These are phyloP conservation scores for Taxillus chinensis DNA, from an alignment of 164 flowering plant genomes.

Conservation along the genomic window DNA sequence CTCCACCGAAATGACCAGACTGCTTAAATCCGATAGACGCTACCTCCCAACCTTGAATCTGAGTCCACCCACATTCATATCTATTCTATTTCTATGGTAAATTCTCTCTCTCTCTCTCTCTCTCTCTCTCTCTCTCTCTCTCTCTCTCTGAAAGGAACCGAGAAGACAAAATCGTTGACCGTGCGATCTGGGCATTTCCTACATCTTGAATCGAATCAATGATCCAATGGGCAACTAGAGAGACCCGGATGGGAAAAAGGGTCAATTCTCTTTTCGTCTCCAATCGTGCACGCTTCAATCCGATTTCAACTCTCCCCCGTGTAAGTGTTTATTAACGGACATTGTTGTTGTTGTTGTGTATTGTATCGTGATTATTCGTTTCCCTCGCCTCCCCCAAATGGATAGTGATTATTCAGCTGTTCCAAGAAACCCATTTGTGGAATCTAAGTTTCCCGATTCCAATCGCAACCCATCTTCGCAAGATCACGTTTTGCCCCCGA, in stretches of 20 bases:
- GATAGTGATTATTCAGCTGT: conserved; percentile 46
- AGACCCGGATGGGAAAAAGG: too few species aligned
- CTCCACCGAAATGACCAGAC: too few species aligned
- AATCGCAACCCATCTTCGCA: conserved; percentile 1
- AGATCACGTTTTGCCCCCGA: neutral
- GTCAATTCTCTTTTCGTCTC: neutral
- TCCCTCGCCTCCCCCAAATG: conserved; percentile 20
- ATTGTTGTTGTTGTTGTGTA: neutral
- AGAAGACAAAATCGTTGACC: neutral
- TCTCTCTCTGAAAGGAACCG: neutral
- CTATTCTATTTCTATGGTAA: too few species aligned
- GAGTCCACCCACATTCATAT: too few species aligned
- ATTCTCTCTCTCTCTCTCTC: neutral
- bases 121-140: conserved; percentile 1
- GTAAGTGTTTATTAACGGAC: neutral
- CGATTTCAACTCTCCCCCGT: neutral
- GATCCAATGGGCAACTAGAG: too few species aligned
- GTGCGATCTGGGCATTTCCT: too few species aligned
- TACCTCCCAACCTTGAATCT: too few species aligned
- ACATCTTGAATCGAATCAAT: too few species aligned
- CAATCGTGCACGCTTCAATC: neutral
- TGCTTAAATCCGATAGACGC: too few species aligned
- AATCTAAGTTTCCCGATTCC: conserved; percentile 22
- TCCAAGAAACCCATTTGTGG: conserved; percentile 33
- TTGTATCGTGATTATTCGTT: neutral